Conservation (phyloP, 179 eudicot genomes). For the Spergularia azorica region DNA sequence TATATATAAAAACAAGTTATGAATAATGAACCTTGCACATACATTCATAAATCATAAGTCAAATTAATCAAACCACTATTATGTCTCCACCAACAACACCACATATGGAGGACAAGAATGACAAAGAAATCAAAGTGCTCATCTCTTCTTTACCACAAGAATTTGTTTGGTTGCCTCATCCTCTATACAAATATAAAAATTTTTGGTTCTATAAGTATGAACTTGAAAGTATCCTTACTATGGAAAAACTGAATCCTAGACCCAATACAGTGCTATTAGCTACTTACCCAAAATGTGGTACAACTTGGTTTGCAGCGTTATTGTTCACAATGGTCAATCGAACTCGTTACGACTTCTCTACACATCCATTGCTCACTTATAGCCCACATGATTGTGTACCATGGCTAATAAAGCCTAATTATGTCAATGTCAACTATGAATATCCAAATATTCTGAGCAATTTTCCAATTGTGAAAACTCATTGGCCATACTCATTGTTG, state of each 20-base stretch:
- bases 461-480: neutral
- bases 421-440: neutral
- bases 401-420: neutral
- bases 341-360: constrained; percentile 2
- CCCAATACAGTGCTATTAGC: neutral
- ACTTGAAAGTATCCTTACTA: neutral
- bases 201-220: constrained; percentile 3
- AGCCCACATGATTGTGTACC: constrained; percentile 13
- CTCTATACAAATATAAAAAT: constrained; percentile 13
- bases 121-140: neutral
- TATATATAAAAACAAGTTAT: too few relatives aligned
- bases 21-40: too few relatives aligned
- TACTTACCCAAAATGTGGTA: constrained; percentile 21
- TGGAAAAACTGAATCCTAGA: neutral
- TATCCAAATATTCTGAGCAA: neutral
- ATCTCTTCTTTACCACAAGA: constrained; percentile 15
- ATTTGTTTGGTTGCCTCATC: constrained; percentile 8
- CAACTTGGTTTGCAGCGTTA: constrained; percentile 21
- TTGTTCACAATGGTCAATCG: constrained; percentile 12
- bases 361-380: constrained; percentile 13
- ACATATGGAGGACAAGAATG: neutral
- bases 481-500: constrained; percentile 5
- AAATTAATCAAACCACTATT: too few relatives aligned
- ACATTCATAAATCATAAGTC: too few relatives aligned
- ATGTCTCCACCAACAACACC: too few relatives aligned